Evolutionary conservation across 306 rosid species (phyloP).

Genomic region (Vachellia pachyceras): DNA sequence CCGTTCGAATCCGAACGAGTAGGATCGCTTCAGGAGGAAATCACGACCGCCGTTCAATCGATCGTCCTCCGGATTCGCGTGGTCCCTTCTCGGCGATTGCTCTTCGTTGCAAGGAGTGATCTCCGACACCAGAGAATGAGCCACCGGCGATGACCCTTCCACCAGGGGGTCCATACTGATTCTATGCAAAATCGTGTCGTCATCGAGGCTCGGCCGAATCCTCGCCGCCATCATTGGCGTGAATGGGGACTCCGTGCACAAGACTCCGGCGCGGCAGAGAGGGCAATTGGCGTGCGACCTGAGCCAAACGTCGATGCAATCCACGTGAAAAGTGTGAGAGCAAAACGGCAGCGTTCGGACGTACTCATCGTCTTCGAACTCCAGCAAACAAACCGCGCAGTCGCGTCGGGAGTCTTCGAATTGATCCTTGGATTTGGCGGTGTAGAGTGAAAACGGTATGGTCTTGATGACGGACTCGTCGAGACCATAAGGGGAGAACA

Average conservation of each 20-base stretch:
- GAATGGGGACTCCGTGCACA: slow-evolving; percentile 81
- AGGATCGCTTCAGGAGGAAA: slow-evolving; percentile 75
- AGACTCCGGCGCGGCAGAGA: slow-evolving; percentile 86
- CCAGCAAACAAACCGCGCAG: slow-evolving; percentile 86
- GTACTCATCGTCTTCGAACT: slow-evolving; percentile 81
- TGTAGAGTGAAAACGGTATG: slow-evolving; percentile 79
- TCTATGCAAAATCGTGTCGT: slow-evolving; percentile 62
- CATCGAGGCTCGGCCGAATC: slow-evolving; percentile 79
- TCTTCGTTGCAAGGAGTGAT: slow-evolving; percentile 75
- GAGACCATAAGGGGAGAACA: slow-evolving; percentile 79
- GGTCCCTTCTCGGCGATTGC: slow-evolving; percentile 48
- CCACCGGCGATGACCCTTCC: slow-evolving; percentile 32
- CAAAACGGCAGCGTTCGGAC: slow-evolving; percentile 84
- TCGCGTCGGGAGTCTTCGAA: slow-evolving; percentile 58
- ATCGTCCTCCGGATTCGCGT: slow-evolving; percentile 48
- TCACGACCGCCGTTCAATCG: slow-evolving; percentile 59
- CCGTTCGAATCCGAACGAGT: slow-evolving; percentile 91
- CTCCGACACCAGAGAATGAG: slow-evolving; percentile 51
- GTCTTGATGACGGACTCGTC: slow-evolving; percentile 90
- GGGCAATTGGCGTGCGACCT: slow-evolving; percentile 97
- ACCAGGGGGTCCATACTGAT: slow-evolving; percentile 54
- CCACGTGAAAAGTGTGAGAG: slow-evolving; percentile 86
- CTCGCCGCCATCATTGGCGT: slow-evolving; percentile 88
- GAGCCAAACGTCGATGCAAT: slow-evolving; percentile 94
- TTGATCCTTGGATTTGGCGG: slow-evolving; percentile 38